Conservation (phyloP, 2,329 filamentous ascomycete genomes). For the Colletotrichum aenigma region DNA sequence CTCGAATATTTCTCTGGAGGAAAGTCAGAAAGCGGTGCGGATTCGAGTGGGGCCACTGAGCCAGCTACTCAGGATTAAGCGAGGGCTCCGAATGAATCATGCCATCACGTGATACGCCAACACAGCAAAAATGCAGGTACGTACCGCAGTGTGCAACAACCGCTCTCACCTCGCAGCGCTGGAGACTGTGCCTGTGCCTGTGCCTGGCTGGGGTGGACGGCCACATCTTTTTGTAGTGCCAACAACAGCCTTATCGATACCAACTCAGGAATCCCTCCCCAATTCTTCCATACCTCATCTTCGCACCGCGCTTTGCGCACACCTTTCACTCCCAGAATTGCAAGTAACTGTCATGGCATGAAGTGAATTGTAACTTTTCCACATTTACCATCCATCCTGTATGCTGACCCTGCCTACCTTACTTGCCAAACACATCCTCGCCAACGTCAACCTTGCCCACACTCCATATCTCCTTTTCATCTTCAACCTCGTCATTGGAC, state of each 20-base stretch:
- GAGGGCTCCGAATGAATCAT: conserved; percentile 37
- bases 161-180: not conserved
- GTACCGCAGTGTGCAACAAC: not conserved
- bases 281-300: not conserved
- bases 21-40: not conserved
- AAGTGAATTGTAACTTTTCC: not conserved
- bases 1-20: conserved; percentile 36
- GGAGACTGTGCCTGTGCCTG: not conserved
- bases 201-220: not conserved
- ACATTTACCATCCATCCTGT: not conserved
- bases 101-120: conserved; percentile 26
- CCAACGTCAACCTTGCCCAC: conserved; percentile 85
- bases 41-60: conserved; percentile 39
- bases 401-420: conserved; percentile 21
- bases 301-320: not conserved
- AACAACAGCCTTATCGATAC: not conserved
- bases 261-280: not conserved
- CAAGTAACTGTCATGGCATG: not conserved
- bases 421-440: conserved; percentile 60
- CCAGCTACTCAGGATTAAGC: conserved; percentile 35
- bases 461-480: conserved; percentile 95
- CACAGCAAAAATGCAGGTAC: not conserved
- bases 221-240: not conserved
- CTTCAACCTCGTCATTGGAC: conserved; percentile 89
- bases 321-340: not conserved